Conservation (phyloP, 164 flowering plant species). For the Piper longum region DNA sequence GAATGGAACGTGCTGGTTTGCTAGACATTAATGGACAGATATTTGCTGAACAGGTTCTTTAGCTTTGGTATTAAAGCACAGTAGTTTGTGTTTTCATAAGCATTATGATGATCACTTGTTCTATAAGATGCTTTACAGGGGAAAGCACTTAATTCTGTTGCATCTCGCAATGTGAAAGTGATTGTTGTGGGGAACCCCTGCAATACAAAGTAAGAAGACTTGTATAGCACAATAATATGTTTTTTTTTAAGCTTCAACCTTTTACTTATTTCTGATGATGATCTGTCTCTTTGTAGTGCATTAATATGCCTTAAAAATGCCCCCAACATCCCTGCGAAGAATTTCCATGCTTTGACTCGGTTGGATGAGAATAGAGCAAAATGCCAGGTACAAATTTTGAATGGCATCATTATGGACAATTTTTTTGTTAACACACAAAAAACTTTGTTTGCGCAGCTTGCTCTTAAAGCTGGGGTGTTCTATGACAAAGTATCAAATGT, state of each 20-base stretch:
- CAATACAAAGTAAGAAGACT: conserved; percentile 66
- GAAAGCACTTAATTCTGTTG: conserved; percentile 85
- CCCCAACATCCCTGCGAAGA: conserved; percentile 82
- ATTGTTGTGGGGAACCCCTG: conserved; percentile 95
- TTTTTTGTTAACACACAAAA: background rate
- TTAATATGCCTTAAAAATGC: conserved; percentile 92
- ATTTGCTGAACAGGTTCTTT: conserved; percentile 74
- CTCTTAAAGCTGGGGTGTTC: conserved; percentile 93
- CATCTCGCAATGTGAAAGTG: conserved; percentile 85
- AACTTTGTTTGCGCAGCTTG: conserved; percentile 47
- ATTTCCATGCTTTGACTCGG: conserved; percentile 92
- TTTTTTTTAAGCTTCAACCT: background rate
- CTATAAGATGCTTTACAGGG: conserved; percentile 29
- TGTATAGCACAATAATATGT: background rate
- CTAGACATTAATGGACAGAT: conserved; percentile 88
- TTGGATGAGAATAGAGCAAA: conserved; percentile 94
- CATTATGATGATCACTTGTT: background rate
- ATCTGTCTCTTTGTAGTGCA: conserved; percentile 37
- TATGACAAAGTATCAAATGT: conserved; percentile 88
- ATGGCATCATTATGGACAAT: background rate
- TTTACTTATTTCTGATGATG: conserved; percentile 1
- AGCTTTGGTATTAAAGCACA: background rate
- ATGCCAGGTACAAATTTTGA: conserved; percentile 54
- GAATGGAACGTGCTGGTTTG: conserved; percentile 90
- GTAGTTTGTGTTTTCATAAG: background rate